Evolutionary conservation across 164 flowering plant species (phyloP).

Genomic region (Vitis riparia): DNA sequence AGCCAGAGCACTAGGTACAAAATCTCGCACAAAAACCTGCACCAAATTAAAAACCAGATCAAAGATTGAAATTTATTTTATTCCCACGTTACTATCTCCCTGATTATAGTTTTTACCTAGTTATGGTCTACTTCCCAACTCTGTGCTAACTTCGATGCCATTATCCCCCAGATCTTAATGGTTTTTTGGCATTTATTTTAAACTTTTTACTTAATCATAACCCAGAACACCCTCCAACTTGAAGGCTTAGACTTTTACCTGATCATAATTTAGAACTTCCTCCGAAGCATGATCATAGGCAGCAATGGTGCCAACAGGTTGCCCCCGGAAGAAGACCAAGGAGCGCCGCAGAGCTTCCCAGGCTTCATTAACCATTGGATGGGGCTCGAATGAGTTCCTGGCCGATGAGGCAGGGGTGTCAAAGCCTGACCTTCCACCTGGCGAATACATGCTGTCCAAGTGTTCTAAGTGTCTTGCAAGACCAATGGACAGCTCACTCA

Average conservation of each 20-base stretch:
- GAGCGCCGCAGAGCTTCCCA: slow-evolving; percentile 70
- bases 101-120: no score
- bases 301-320: slow-evolving; percentile 76
- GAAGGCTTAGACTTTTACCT: slow-evolving; percentile 32
- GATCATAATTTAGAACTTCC: slow-evolving; percentile 72
- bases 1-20: slow-evolving; percentile 77
- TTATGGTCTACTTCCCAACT: not conserved
- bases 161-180: not conserved
- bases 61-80: not conserved
- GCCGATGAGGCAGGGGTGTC: slow-evolving; percentile 49
- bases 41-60: not conserved
- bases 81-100: no score
- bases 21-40: slow-evolving; percentile 75
- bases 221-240: not conserved
- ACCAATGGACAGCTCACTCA: slow-evolving; percentile 50
- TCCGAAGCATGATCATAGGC: slow-evolving; percentile 63
- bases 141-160: not conserved
- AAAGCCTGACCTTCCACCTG: slow-evolving; percentile 45
- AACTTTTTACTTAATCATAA: not conserved
- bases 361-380: slow-evolving; percentile 66
- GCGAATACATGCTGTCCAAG: slow-evolving; percentile 34
- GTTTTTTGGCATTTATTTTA: not conserved
- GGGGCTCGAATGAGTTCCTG: slow-evolving; percentile 43
- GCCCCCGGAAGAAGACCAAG: slow-evolving; percentile 55
- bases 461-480: slow-evolving; percentile 33